phyloP scores from a whole-genome alignment of 2,329 filamentous ascomycete species.

The Cladosporium phlei region DNA sequence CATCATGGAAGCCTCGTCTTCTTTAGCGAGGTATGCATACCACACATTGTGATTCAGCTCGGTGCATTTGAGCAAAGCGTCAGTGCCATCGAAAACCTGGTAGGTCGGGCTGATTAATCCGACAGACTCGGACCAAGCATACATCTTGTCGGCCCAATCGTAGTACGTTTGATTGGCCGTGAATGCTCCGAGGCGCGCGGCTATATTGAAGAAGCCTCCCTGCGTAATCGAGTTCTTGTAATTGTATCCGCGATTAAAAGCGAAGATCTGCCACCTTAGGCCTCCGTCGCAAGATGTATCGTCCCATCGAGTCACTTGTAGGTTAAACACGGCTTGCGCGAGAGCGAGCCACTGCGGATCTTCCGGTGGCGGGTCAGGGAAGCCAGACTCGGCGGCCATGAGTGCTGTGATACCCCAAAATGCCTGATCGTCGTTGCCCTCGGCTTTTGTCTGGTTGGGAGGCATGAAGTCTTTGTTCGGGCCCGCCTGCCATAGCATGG shows the following conservation, averaged over 20 bases:
- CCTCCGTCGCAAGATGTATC: conserved; percentile 33
- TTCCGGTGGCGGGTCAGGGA: conserved; percentile 37
- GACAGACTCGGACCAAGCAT: conserved; percentile 42
- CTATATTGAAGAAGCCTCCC: conserved; percentile 49
- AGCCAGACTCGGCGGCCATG: conserved; percentile 50
- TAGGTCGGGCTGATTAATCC: conserved; percentile 54
- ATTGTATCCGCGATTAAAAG: conserved; percentile 46
- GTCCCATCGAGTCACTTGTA: conserved; percentile 36
- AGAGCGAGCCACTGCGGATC: conserved; percentile 43
- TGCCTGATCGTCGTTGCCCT: conserved; percentile 52
- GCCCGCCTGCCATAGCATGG: conserved; percentile 57
- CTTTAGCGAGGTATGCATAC: conserved; percentile 15
- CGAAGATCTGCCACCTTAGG: conserved; percentile 37
- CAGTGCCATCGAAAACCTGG: conserved; percentile 45
- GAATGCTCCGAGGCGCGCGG: conserved; percentile 37
- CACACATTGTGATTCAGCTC: conserved; percentile 43
- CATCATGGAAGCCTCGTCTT: neutral
- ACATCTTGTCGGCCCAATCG: conserved; percentile 55
- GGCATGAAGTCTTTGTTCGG: conserved; percentile 57
- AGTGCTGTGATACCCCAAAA: conserved; percentile 56
- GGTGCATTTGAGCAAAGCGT: conserved; percentile 42
- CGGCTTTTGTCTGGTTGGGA: conserved; percentile 30
- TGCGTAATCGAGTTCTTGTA: conserved; percentile 50
- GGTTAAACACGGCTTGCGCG: conserved; percentile 40
- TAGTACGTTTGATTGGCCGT: conserved; percentile 50